Base-by-base conservation (phyloP, 495 filamentous ascomycete species). In the Talaromyces liani region DNA sequence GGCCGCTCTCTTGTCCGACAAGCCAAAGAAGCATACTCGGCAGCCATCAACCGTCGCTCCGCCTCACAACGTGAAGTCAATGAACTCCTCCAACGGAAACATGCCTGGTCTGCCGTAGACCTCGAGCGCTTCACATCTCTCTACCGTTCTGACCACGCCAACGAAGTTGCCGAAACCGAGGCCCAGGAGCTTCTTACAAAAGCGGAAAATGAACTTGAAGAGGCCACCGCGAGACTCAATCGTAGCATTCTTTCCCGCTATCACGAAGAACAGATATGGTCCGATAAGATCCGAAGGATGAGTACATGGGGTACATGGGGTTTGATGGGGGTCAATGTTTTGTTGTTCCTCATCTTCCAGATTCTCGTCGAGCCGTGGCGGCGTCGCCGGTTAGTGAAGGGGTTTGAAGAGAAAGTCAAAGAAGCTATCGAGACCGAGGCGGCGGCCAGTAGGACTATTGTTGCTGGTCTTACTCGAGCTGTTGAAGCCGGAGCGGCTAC, bases 251-350 rank as follows among this genome's bases (percentile, higher is more conserved):
- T 97, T 34, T 87, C 87, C 31, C 86, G 94, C 29, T 98, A 98
- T 76, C 94, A 98, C 76, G 94, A 98, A 75, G 94, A 98, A 76
- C 94, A 98, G 80, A 96, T 98, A 55, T 98, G 94, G 94, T 93
- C 89, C 68, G 94, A 98, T 70, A 94, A 96, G 71, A 98, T 98
- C 71, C 83, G 94, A 49, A 80, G 94, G 64, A 96, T 97, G 84
- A 91, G 87, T 67, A 98, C 94, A 5, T 98, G 94, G 94, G 92
- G 94, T 24, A 98, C 94, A 2, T 97, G 95, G 88, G 94, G 94
- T 0, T 75, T 98, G 66, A 98, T 98, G 94, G 93, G 94, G 6
- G 83, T 98, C 51, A 98, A 98, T 68, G 88, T 98, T 3, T 73
- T 98, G 45, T 72, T 98, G 45, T 92, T 98, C 72, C 73, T 98